Conservation (phyloP, 148 eudicot genomes). For the Polygonum aviculare region DNA sequence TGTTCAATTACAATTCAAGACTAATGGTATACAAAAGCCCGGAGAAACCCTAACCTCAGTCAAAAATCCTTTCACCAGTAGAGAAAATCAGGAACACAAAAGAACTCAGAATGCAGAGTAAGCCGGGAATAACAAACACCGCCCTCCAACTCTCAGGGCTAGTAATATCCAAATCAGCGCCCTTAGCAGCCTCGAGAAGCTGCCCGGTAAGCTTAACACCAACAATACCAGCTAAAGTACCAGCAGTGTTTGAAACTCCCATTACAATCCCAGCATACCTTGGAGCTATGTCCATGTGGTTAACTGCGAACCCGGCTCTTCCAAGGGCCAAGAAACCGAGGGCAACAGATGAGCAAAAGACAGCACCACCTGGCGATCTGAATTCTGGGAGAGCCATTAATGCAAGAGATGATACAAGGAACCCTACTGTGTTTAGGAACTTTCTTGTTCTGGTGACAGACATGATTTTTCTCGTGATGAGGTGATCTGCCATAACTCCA, state of each 20-base stretch:
- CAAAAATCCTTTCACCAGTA: slow-evolving; percentile 86
- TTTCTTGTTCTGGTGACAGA: slow-evolving; percentile 72
- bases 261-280: slow-evolving; percentile 91
- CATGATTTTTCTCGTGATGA: slow-evolving; percentile 58
- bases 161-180: slow-evolving; percentile 58
- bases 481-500: slow-evolving; percentile 74
- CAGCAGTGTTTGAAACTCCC: slow-evolving; percentile 97
- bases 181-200: slow-evolving; percentile 88
- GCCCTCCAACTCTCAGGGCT: slow-evolving; percentile 79
- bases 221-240: slow-evolving; percentile 85
- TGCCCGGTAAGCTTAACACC: slow-evolving; percentile 85
- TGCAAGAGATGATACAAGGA: slow-evolving; percentile 70
- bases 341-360: slow-evolving; percentile 88
- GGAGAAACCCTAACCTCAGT: slow-evolving; percentile 32
- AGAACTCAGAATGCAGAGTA: slow-evolving; percentile 76
- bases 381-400: slow-evolving; percentile 57
- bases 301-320: slow-evolving; percentile 94
- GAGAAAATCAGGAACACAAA: slow-evolving; percentile 59
- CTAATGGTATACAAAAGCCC: slow-evolving; percentile 6
- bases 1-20: not conserved
- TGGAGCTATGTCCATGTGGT: slow-evolving; percentile 98
- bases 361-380: slow-evolving; percentile 68
- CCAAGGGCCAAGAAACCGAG: slow-evolving; percentile 95
- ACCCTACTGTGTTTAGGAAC: slow-evolving; percentile 71
- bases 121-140: slow-evolving; percentile 72